These are phyloP conservation scores for Thalia dealbata DNA, from an alignment of 176 grass and related monocot species.

Conservation along the genomic window DNA sequence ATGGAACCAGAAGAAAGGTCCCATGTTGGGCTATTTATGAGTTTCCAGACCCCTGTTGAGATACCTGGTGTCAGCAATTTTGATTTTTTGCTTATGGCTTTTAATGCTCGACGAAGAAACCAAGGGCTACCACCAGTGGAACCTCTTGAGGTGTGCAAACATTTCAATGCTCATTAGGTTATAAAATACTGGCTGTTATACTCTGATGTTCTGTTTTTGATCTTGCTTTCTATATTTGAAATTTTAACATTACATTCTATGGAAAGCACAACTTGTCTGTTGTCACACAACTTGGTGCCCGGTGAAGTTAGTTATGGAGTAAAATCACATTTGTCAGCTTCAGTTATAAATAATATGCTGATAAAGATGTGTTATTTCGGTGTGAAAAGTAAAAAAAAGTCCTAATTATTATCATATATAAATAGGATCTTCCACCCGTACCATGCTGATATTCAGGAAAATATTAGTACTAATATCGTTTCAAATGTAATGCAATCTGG, in stretches of 20 bases:
- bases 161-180: background rate
- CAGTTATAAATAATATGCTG: background rate
- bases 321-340: background rate
- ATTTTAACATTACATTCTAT: background rate
- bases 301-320: too few relatives aligned
- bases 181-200: background rate
- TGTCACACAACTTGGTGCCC: background rate
- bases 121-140: constrained; percentile 43
- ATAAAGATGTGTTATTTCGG: background rate
- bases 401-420: too few relatives aligned
- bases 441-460: too few relatives aligned
- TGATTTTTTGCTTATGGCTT: constrained; percentile 85
- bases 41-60: constrained; percentile 82
- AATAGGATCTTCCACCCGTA: too few relatives aligned
- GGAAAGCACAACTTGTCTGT: background rate
- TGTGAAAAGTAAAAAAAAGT: too few relatives aligned
- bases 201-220: too few relatives aligned
- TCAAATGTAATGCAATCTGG: too few relatives aligned
- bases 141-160: constrained; percentile 61
- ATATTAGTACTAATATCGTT: too few relatives aligned
- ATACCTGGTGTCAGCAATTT: constrained; percentile 94
- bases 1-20: constrained; percentile 96
- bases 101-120: constrained; percentile 77
- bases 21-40: constrained; percentile 85
- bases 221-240: background rate